Percentiles rank a stretch among this genome's conserved stretches.
Conservation (phyloP, 2,329 filamentous ascomycete species). For the Macroventuria anomochaeta region DNA sequence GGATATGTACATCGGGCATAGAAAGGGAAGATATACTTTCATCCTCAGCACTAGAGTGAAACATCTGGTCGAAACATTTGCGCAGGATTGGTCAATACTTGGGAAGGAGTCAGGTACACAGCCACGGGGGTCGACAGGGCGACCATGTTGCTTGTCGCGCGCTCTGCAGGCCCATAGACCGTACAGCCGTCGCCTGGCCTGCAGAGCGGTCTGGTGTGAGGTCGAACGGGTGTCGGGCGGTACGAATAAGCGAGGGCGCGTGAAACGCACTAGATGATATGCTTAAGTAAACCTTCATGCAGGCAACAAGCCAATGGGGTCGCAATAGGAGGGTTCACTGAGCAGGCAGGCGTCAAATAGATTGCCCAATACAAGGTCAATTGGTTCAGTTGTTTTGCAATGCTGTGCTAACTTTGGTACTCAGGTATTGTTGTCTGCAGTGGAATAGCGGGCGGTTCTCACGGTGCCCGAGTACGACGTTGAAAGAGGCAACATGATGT, state of each 20-base stretch:
- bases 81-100: conserved; percentile 24
- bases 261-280: conserved; percentile 40
- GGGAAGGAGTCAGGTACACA: conserved; percentile 28
- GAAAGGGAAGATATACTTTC: conserved; percentile 36
- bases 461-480: conserved; percentile 13
- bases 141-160: conserved; percentile 41
- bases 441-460: conserved; percentile 10
- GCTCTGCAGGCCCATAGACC: conserved; percentile 29
- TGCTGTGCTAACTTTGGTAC: conserved; percentile 6
- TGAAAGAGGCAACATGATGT: neutral
- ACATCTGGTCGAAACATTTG: conserved; percentile 30
- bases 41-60: conserved; percentile 23
- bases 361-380: conserved; percentile 16
- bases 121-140: conserved; percentile 33
- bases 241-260: conserved; percentile 26
- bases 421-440: neutral
- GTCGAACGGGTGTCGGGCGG: conserved; percentile 23
- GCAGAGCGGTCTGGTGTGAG: conserved; percentile 22
- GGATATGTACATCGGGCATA: conserved; percentile 25
- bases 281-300: conserved; percentile 33
- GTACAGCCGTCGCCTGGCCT: conserved; percentile 2
- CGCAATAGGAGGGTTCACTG: neutral
- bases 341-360: conserved; percentile 24
- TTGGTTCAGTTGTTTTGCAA: conserved; percentile 13
- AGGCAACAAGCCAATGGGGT: conserved; percentile 25